phyloP scores from a whole-genome alignment of 306 rosid genomes.

The Castanea mollissima region DNA sequence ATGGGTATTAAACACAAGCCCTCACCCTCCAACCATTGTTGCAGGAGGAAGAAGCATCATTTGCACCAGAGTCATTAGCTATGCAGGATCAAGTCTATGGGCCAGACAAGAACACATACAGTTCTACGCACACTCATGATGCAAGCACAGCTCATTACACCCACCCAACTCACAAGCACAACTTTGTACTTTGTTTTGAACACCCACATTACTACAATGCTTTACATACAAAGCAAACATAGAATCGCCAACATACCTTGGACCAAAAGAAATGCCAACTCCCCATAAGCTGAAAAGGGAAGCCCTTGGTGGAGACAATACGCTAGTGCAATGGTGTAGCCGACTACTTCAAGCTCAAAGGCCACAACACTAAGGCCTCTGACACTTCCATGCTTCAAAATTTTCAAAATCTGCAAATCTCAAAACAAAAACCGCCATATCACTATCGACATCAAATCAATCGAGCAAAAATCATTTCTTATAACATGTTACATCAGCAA shows the following conservation, averaged over 20 bases:
- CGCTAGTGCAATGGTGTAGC: slow-evolving; percentile 84
- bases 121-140: background rate
- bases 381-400: slow-evolving; percentile 66
- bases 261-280: slow-evolving; percentile 73
- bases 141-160: background rate
- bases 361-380: slow-evolving; percentile 84
- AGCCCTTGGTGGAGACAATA: slow-evolving; percentile 92
- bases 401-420: slow-evolving; percentile 63
- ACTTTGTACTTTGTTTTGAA: background rate
- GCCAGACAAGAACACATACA: background rate
- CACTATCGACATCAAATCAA: background rate
- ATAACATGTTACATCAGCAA: background rate
- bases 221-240: background rate
- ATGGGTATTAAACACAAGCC: too few species aligned
- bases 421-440: background rate
- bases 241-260: slow-evolving; percentile 54
- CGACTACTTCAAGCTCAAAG: slow-evolving; percentile 86
- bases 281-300: slow-evolving; percentile 94
- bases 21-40: too few species aligned
- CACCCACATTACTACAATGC: background rate
- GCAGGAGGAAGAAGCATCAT: too few species aligned
- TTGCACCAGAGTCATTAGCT: too few species aligned
- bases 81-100: background rate
- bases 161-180: background rate
- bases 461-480: background rate